Percentiles rank a stretch among this genome's conserved stretches.
These are phyloP conservation scores for Vanderwaltozyma tropicalis DNA, from an alignment of 805 yeast species.

Conservation along the genomic window DNA sequence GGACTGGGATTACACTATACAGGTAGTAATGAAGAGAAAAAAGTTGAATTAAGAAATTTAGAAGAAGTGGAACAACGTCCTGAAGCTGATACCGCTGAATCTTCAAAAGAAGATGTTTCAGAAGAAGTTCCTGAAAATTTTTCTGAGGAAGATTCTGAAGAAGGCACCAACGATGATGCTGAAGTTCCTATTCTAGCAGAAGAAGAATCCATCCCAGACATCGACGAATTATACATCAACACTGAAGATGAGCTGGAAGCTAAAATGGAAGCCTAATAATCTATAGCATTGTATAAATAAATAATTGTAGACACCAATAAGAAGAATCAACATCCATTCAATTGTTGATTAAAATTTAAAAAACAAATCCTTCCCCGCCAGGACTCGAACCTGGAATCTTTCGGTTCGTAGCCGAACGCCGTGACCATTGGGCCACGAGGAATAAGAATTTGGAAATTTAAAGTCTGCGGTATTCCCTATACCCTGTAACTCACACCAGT, in stretches of 20 bases:
- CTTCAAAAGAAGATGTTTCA: not conserved
- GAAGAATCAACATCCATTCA: not conserved
- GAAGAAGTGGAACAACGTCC: not conserved
- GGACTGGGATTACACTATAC: too few relatives aligned
- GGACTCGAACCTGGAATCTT: slow-evolving; percentile 47
- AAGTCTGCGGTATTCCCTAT: too few relatives aligned
- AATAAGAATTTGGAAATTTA: slow-evolving; percentile 35
- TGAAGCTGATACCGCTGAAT: not conserved
- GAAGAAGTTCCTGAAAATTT: too few relatives aligned
- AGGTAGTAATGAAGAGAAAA: too few relatives aligned
- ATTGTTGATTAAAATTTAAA: not conserved
- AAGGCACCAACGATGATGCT: too few relatives aligned
- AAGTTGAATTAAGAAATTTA: not conserved
- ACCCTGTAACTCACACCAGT: too few relatives aligned
- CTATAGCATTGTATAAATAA: not conserved
- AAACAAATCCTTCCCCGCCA: slow-evolving; percentile 35
- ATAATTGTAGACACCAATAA: not conserved
- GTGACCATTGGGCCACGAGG: slow-evolving; percentile 72
- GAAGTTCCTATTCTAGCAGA: not conserved
- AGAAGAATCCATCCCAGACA: not conserved
- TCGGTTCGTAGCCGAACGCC: slow-evolving; percentile 63
- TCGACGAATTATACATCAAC: slow-evolving; percentile 1
- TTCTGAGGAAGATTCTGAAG: not conserved
- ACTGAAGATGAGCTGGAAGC: slow-evolving; percentile 4
- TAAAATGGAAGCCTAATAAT: not conserved